Percentiles rank a stretch among this genome's conserved stretches.
Conservation (phyloP, 1,139 yeast species). For the Debaryomyces sp. region DNA sequence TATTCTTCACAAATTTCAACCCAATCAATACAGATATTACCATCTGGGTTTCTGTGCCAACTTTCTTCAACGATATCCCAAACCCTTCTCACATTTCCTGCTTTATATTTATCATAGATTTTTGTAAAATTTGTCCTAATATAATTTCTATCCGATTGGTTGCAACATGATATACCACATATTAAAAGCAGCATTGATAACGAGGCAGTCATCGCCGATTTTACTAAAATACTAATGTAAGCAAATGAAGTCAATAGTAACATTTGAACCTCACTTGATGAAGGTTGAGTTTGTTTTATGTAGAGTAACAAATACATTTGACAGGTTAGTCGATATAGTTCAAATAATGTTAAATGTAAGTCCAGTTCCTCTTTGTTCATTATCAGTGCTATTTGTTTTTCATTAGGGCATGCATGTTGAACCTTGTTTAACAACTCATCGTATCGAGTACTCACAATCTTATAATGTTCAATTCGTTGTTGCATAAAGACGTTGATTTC, state of each 20-base stretch:
- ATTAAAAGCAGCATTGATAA: conserved; percentile 36
- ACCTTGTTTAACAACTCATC: conserved; percentile 20
- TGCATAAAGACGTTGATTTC: background rate
- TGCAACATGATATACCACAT: conserved; percentile 36
- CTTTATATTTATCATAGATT: conserved; percentile 24
- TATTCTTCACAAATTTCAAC: conserved; percentile 32
- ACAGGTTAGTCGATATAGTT: conserved; percentile 29
- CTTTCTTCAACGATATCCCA: conserved; percentile 29
- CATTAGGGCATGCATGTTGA: conserved; percentile 25
- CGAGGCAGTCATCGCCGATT: conserved; percentile 25
- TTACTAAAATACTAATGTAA: conserved; percentile 23
- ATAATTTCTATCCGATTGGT: conserved; percentile 25
- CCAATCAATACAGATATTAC: conserved; percentile 35
- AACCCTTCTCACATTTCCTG: conserved; percentile 30
- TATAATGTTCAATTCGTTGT: conserved; percentile 18
- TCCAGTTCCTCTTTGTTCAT: conserved; percentile 15
- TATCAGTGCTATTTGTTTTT: conserved; percentile 22
- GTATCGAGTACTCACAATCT: conserved; percentile 19
- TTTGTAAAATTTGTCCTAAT: conserved; percentile 23
- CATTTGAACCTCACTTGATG: conserved; percentile 32
- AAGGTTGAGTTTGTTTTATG: conserved; percentile 28
- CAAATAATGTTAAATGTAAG: conserved; percentile 29
- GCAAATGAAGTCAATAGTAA: conserved; percentile 23
- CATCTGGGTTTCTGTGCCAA: conserved; percentile 33
- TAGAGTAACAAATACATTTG: conserved; percentile 29